A percentile compares a stretch with the other conserved stretches of the same genome.
Evolutionary conservation across 495 filamentous ascomycete genomes (phyloP).

Genomic region (Pyrenula aspistea): DNA sequence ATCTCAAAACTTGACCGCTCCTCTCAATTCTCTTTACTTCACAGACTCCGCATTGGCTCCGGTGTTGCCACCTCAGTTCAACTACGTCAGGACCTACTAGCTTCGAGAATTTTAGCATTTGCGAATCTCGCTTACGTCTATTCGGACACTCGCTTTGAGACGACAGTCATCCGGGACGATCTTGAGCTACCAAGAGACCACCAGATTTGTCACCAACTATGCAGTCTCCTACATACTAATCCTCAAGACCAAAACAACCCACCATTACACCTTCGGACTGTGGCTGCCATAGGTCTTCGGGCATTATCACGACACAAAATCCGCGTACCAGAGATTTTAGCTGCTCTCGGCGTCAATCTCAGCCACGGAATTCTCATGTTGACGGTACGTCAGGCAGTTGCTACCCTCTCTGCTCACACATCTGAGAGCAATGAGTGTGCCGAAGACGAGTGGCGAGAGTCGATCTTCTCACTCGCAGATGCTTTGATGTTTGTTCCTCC

Average conservation of each 20-base stretch:
- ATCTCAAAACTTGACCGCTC: constrained; percentile 57
- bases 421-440: constrained; percentile 43
- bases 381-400: constrained; percentile 77
- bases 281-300: constrained; percentile 70
- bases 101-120: constrained; percentile 73
- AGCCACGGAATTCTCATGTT: constrained; percentile 97
- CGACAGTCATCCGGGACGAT: constrained; percentile 78
- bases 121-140: constrained; percentile 88
- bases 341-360: constrained; percentile 81
- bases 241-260: constrained; percentile 52
- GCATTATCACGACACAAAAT: constrained; percentile 65
- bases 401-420: constrained; percentile 55
- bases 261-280: constrained; percentile 67
- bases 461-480: constrained; percentile 68
- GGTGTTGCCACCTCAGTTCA: constrained; percentile 53
- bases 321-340: constrained; percentile 68
- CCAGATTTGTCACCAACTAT: constrained; percentile 84
- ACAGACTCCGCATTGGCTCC: constrained; percentile 68
- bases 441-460: constrained; percentile 79
- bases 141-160: constrained; percentile 62
- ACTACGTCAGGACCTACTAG: constrained; percentile 63
- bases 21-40: constrained; percentile 74
- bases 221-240: constrained; percentile 70
- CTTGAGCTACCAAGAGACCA: constrained; percentile 80
- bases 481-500: constrained; percentile 52